Percentiles rank a stretch among this genome's conserved stretches.
Evolutionary conservation across 2,329 filamentous ascomycete species (phyloP).

Genomic region (Ophiostoma australiae): DNA sequence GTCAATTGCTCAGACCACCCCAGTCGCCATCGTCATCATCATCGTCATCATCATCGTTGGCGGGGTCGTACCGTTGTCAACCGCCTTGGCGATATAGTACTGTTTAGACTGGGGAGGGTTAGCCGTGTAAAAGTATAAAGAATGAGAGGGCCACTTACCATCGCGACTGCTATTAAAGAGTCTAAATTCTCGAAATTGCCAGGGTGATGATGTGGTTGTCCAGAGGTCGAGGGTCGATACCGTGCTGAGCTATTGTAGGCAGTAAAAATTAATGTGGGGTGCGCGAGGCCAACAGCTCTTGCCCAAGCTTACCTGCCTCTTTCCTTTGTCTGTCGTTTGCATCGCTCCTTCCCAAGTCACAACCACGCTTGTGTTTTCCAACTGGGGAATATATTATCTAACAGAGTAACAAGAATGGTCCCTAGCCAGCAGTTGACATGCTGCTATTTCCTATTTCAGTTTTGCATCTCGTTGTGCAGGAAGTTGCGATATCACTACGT

Average conservation of each 20-base stretch:
- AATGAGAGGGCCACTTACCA: not conserved
- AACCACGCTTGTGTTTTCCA: not conserved
- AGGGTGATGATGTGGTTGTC: constrained; percentile 9
- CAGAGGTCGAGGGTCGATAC: constrained; percentile 22
- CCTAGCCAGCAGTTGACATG: not conserved
- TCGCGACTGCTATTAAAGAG: not conserved
- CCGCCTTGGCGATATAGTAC: constrained; percentile 88
- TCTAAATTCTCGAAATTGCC: not conserved
- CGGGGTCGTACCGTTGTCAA: constrained; percentile 65
- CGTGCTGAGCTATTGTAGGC: constrained; percentile 15
- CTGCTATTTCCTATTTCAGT: not conserved
- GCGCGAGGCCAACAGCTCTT: constrained; percentile 20
- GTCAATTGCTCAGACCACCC: not conserved
- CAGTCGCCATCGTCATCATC: not conserved
- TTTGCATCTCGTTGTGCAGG: not conserved
- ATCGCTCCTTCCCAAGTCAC: not conserved
- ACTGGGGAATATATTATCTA: not conserved
- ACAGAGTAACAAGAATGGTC: not conserved
- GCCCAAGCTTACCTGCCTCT: constrained; percentile 1
- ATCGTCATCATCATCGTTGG: constrained; percentile 25
- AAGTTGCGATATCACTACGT: constrained; percentile 7
- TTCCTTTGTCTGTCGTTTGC: not conserved
- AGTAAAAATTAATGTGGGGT: constrained; percentile 23
- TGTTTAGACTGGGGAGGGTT: constrained; percentile 75
- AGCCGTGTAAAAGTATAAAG: not conserved